A percentile compares a stretch with the other conserved stretches of the same genome.
These are phyloP conservation scores for Pseudogymnoascus sp. DNA, from an alignment of 2,329 filamentous ascomycete genomes.

Conservation along the genomic window DNA sequence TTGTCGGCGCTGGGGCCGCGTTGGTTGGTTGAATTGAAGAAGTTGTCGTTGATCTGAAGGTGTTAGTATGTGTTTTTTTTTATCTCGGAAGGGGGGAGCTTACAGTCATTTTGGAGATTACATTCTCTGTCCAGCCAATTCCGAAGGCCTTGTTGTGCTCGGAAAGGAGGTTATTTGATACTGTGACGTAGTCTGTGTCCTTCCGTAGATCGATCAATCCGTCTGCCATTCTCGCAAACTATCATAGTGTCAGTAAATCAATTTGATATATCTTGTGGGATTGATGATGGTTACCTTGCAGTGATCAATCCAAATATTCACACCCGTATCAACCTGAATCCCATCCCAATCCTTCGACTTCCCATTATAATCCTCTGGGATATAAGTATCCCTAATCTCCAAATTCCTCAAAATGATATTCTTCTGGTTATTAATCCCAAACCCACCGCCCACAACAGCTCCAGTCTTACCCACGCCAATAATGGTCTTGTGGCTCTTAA, in stretches of 20 bases:
- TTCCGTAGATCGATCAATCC: constrained; percentile 20
- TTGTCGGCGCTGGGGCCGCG: constrained; percentile 21
- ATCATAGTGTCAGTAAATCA: neutral
- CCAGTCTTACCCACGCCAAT: constrained; percentile 19
- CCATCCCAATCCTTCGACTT: constrained; percentile 19
- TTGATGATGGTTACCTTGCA: constrained; percentile 11
- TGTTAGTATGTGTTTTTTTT: neutral
- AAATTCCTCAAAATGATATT: constrained; percentile 22
- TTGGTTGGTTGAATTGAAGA: constrained; percentile 20
- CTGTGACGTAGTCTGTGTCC: constrained; percentile 21
- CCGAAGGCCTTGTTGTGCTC: constrained; percentile 23
- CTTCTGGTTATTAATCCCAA: constrained; percentile 16
- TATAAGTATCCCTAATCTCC: constrained; percentile 15
- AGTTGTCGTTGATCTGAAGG: constrained; percentile 19
- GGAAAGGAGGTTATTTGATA: constrained; percentile 19
- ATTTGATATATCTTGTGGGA: neutral
- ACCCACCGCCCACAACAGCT: constrained; percentile 19
- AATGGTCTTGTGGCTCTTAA: constrained; percentile 21
- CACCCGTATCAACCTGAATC: constrained; percentile 20
- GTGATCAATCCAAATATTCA: constrained; percentile 22
- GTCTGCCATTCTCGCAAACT: constrained; percentile 16
- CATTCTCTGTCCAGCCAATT: constrained; percentile 21
- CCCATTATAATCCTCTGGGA: constrained; percentile 18
- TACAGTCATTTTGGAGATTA: constrained; percentile 17
- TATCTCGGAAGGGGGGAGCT: neutral